Base-by-base conservation (phyloP, 352 stramenopile genomes). In the Hyaloperonospora arabidopsidis region DNA sequence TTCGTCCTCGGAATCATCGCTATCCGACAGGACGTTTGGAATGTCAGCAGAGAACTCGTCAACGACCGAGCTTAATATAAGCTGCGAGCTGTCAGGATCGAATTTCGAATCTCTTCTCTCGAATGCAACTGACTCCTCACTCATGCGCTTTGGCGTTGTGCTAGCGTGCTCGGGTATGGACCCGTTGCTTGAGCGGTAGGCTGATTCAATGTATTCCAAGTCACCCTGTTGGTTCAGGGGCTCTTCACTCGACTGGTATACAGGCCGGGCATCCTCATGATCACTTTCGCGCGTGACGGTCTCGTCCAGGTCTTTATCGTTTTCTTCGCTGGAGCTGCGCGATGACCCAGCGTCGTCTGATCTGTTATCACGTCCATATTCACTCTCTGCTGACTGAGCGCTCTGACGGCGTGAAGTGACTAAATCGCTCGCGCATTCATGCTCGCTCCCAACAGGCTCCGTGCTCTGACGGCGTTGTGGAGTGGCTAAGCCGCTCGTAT, bases 21-120 rank as follows among this genome's bases (percentile, higher is more conserved):
- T 36, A 32, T 22, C 52, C 11, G 49, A 52, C 11, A 55, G 14
- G 4, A 57, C 25, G 8, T 34, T 45, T 13, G 52, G 57, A 21
- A 39, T 60, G 15, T 69, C 41, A 45, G 52, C 56, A 14, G 49
- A 49, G 39, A 72, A 69, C 45, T 66, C 60, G 22, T 72, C 60
- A n/a, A 69, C 56, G 19, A 48, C 46, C 14, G 18, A 2, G 38
- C 54, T 56, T 28, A 43, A 25, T 58, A 64, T 32, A 19, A 69
- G 61, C 32, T 68, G 56, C 11, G 60, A 72, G 17, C 35, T 67
- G 7, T 58, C 32, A 5, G 48, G 47, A 19, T 55, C 22, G 29
- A 72, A 68, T 7, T 55, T 63, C 10, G 43, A 6, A 15, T 28
- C 17, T 28, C 29, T 67, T 15, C 29, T 54, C 32, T 45, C 21